phyloP scores from a whole-genome alignment of 1,284 basidiomycete species.

The Microbotryum violaceum region DNA sequence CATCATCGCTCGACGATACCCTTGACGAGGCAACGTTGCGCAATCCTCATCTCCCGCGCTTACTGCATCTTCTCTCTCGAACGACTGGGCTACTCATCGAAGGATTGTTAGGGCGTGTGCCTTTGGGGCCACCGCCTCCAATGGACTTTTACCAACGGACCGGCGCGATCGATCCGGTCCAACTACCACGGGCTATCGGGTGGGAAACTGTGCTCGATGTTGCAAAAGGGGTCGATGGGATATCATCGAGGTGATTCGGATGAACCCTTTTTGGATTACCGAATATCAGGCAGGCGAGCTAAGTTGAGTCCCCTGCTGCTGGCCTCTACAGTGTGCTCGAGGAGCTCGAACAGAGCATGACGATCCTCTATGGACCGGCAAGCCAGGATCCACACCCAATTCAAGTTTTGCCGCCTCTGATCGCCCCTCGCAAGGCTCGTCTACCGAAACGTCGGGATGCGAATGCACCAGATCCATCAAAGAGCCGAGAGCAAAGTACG shows the following conservation, averaged over 20 bases:
- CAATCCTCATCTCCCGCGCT: background rate
- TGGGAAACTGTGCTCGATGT: slow-evolving; percentile 1
- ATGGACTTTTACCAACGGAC: background rate
- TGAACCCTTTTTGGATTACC: no score
- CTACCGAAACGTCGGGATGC: background rate
- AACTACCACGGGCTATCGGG: background rate
- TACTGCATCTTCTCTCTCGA: background rate
- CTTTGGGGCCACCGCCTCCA: background rate
- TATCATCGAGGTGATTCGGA: background rate
- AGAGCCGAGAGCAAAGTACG: background rate
- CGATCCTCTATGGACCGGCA: background rate
- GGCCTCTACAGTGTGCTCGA: background rate
- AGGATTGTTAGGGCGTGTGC: background rate
- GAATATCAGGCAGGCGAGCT: background rate
- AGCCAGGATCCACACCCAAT: background rate
- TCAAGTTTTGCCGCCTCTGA: background rate
- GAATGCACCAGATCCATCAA: background rate
- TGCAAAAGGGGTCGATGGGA: background rate
- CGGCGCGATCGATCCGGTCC: background rate
- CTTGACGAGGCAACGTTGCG: background rate
- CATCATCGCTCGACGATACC: background rate
- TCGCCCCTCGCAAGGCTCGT: background rate
- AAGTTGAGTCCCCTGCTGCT: background rate
- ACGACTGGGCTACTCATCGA: background rate
- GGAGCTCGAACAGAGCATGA: background rate